Evolutionary conservation across 2,329 filamentous ascomycete species (phyloP).

Genomic region (Botrytis sinoallii): DNA sequence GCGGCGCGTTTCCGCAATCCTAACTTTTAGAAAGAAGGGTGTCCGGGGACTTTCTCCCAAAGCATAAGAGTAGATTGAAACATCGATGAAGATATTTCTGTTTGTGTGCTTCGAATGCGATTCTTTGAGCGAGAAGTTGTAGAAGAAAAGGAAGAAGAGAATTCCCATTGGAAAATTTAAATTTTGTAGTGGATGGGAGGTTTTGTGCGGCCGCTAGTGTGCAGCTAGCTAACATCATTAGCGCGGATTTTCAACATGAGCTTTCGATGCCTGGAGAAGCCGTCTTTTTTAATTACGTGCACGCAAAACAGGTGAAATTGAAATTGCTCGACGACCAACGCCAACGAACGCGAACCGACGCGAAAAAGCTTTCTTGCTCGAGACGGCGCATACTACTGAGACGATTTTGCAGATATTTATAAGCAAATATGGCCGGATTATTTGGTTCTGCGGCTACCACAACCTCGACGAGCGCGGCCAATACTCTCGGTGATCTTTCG

Average conservation of each 20-base stretch:
- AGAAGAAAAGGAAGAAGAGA: slow-evolving; percentile 36
- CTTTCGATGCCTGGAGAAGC: slow-evolving; percentile 5
- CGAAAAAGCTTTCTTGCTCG: slow-evolving; percentile 2
- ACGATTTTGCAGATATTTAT: neutral
- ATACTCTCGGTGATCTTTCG: slow-evolving; percentile 85
- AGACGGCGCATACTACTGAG: slow-evolving; percentile 5
- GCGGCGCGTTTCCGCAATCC: slow-evolving; percentile 96
- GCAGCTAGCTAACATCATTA: neutral
- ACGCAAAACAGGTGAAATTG: slow-evolving; percentile 12
- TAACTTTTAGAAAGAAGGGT: slow-evolving; percentile 48
- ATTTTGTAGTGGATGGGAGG: slow-evolving; percentile 15
- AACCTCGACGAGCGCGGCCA: slow-evolving; percentile 48
- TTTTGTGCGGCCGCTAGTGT: slow-evolving; percentile 16
- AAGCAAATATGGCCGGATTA: slow-evolving; percentile 57
- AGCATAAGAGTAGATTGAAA: slow-evolving; percentile 52
- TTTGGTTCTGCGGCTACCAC: slow-evolving; percentile 53
- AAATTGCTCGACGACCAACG: slow-evolving; percentile 3
- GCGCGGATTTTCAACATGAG: slow-evolving; percentile 9
- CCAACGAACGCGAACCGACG: slow-evolving; percentile 12
- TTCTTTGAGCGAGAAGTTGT: slow-evolving; percentile 94
- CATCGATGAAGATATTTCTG: slow-evolving; percentile 55
- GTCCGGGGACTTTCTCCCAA: slow-evolving; percentile 99
- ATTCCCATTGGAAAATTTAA: neutral
- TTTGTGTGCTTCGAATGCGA: slow-evolving; percentile 99
- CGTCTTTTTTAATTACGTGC: slow-evolving; percentile 17